Percentiles rank a stretch among this genome's conserved stretches.
These are phyloP conservation scores for Suillus subaureus DNA, from an alignment of 768 basidiomycete species.

Conservation along the genomic window DNA sequence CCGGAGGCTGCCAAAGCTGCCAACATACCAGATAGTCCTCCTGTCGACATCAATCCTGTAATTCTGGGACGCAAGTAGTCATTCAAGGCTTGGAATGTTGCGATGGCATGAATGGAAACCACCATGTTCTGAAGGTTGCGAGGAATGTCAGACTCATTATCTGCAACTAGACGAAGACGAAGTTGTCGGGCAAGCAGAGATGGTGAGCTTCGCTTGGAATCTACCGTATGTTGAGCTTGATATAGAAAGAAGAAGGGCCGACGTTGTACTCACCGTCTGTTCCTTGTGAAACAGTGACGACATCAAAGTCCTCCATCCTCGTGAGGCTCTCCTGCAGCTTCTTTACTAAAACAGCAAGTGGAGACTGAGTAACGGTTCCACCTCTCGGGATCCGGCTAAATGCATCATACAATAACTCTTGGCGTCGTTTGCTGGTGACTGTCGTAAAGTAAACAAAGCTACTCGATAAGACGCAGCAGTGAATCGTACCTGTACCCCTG, in stretches of 20 bases:
- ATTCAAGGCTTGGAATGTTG: slow-evolving; percentile 95
- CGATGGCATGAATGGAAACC: slow-evolving; percentile 97
- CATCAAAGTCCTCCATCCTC: slow-evolving; percentile 94
- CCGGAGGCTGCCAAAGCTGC: slow-evolving; percentile 86
- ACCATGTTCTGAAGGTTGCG: slow-evolving; percentile 87
- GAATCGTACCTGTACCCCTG: slow-evolving; percentile 39
- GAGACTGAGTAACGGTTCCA: slow-evolving; percentile 49
- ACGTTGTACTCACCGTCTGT: slow-evolving; percentile 63
- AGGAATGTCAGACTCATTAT: slow-evolving; percentile 88
- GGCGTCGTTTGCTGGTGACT: slow-evolving; percentile 70
- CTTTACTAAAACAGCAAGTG: slow-evolving; percentile 83
- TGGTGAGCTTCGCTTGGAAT: slow-evolving; percentile 89
- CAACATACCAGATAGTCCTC: slow-evolving; percentile 83
- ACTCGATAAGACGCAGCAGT: slow-evolving; percentile 11
- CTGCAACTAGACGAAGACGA: slow-evolving; percentile 85
- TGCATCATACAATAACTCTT: slow-evolving; percentile 78
- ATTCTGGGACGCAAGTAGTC: slow-evolving; percentile 94
- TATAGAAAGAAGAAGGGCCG: slow-evolving; percentile 4
- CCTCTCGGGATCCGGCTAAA: slow-evolving; percentile 62
- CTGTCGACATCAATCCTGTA: slow-evolving; percentile 63
- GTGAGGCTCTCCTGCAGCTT: slow-evolving; percentile 96
- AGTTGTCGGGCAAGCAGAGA: slow-evolving; percentile 91
- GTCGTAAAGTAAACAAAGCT: slow-evolving; percentile 11
- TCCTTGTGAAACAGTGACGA: slow-evolving; percentile 83
- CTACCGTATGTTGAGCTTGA: slow-evolving; percentile 37